Evolutionary conservation across 2,329 filamentous ascomycete species (phyloP).

Genomic region (Bimuria novae-zelandiae): DNA sequence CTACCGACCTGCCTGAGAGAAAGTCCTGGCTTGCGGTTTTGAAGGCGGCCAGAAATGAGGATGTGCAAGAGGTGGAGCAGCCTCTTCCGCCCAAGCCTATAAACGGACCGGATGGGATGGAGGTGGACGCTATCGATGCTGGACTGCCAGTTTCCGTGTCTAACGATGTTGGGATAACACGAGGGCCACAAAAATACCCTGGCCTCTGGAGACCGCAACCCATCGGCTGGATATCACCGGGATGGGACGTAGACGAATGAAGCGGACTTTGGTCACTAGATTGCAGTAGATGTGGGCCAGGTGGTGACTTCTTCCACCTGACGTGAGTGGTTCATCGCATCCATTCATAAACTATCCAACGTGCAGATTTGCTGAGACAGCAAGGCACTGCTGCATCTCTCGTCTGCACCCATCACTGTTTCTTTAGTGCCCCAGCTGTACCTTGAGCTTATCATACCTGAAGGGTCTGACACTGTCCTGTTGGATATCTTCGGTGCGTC

Average conservation of each 20-base stretch:
- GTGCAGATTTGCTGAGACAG: neutral
- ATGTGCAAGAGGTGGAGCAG: neutral
- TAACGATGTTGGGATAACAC: conserved; percentile 11
- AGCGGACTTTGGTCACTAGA: neutral
- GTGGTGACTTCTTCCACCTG: no score
- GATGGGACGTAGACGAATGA: conserved; percentile 33
- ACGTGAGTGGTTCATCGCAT: no score
- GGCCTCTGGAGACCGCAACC: conserved; percentile 39
- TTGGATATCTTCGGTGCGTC: no score
- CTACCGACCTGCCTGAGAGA: conserved; percentile 16
- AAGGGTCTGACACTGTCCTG: no score
- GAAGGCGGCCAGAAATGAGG: conserved; percentile 28
- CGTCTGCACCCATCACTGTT: no score
- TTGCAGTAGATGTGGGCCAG: no score
- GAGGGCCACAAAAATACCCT: conserved; percentile 36
- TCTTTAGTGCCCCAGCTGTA: no score
- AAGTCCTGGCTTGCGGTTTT: conserved; percentile 34
- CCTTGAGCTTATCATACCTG: no score
- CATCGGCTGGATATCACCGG: conserved; percentile 35
- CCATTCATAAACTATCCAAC: no score
- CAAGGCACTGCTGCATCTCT: no score
- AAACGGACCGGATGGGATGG: conserved; percentile 4
- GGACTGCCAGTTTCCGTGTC: neutral
- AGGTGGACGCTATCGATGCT: neutral
- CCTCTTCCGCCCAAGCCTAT: neutral